phyloP scores from a whole-genome alignment of 2,329 filamentous ascomycete species.

The Fusarium tjaetaba region DNA sequence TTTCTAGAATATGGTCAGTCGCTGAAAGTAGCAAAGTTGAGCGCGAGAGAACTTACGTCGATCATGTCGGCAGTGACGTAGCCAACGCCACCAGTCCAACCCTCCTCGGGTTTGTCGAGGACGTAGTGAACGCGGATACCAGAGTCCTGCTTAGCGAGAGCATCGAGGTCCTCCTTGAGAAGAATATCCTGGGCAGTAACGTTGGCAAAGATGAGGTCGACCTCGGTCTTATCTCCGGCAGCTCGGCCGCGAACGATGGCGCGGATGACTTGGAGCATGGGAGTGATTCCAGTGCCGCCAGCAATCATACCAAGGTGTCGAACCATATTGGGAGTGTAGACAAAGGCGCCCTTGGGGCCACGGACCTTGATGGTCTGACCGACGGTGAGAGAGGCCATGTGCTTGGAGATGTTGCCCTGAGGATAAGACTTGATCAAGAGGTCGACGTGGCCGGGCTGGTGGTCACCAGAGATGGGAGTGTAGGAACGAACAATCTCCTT shows the following conservation, averaged over 20 bases:
- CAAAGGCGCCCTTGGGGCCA: conserved; percentile 97
- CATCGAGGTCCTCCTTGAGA: conserved; percentile 89
- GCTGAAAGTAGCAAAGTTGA: conserved; percentile 22
- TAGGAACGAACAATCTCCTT: conserved; percentile 93
- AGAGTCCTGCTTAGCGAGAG: conserved; percentile 78
- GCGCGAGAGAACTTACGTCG: conserved; percentile 64
- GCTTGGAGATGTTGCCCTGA: conserved; percentile 95
- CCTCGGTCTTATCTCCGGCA: conserved; percentile 83
- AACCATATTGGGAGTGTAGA: conserved; percentile 97
- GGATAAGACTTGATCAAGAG: conserved; percentile 98
- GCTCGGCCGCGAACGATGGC: conserved; percentile 86
- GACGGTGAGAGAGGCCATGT: conserved; percentile 84
- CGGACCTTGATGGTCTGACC: conserved; percentile 90
- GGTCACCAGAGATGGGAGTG: conserved; percentile 90
- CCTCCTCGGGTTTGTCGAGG: conserved; percentile 92
- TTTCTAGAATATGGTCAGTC: conserved; percentile 61
- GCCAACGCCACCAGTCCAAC: conserved; percentile 91
- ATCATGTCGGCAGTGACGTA: conserved; percentile 98
- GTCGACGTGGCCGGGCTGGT: conserved; percentile 91
- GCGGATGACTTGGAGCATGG: conserved; percentile 96
- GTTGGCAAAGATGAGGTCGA: conserved; percentile 97
- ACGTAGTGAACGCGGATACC: conserved; percentile 93
- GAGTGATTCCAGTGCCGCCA: conserved; percentile 96
- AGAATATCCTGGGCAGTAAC: conserved; percentile 93
- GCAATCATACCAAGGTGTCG: conserved; percentile 98